Evolutionary conservation across 2,329 filamentous ascomycete species (phyloP), one percentile per base, ranked within the genome.

Genomic region (Epichloe baconii): DNA sequence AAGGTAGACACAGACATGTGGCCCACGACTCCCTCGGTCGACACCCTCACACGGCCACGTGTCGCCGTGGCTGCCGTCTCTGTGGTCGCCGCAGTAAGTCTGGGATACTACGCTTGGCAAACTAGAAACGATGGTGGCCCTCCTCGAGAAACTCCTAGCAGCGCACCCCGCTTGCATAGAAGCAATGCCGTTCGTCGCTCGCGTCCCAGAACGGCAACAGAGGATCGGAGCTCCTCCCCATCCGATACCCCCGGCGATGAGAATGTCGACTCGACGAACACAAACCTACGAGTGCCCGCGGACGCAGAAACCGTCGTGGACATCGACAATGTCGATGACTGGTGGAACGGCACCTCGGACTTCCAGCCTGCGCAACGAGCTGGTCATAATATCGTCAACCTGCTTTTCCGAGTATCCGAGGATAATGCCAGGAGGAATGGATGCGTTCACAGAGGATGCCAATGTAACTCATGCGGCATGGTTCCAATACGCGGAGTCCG

Each of bases 381-480:
- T 36, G 87, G 86, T 6, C 86, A 93, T 61, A 90, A 89, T 54
- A 82, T 95, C 47, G 84, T 94, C 44, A 87, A 83, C 55, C 74
- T 96, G 2, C 75, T 97, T 1, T 97, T 95, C 63, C 81, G 90
- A 53, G 94, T 97, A 45, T 94, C 90, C 0, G 90, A 96, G 66
- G 89, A 97, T 58, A 90, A 95, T 63, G 88, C 90, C 1, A 80
- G 84, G 51, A 78, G 87, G 48, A 91, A 93, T 63, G 86, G 88
- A 19, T 95, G 93, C 62, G 85, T 96, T 21, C 93, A 98, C 65
- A 79, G 91, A 12, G 91, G 93, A 12, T 94, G 95, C 54, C 85
- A 85, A 38, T 98, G 93, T 65, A 95, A 97, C 65, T 82, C 82
- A 47, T 98, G 93, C 60, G 86, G 86, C 51, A 82, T 86, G 60